These are phyloP conservation scores for Stygiomarasmius scandens DNA, from an alignment of 1,284 basidiomycete genomes.

Conservation along the genomic window DNA sequence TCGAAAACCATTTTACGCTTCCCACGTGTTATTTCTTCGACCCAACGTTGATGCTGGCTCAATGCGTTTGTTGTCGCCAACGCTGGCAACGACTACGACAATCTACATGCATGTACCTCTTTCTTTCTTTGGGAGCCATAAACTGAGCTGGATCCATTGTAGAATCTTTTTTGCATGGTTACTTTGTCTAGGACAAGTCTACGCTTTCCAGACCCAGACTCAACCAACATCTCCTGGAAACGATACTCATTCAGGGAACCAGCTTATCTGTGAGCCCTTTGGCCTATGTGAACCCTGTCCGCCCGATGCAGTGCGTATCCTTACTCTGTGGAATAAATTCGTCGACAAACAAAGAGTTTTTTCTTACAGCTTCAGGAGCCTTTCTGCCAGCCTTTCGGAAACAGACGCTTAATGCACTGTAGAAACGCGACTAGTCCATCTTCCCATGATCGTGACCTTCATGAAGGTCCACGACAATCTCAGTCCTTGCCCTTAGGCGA, in stretches of 20 bases:
- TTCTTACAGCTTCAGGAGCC: constrained; percentile 71
- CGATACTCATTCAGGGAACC: constrained; percentile 22
- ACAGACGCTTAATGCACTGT: constrained; percentile 85
- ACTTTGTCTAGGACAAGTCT: neutral
- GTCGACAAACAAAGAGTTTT: constrained; percentile 6
- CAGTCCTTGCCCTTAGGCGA: constrained; percentile 49
- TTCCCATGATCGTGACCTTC: constrained; percentile 10
- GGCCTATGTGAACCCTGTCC: constrained; percentile 87
- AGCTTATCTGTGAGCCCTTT: constrained; percentile 70
- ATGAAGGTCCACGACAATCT: neutral
- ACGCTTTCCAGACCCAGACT: neutral
- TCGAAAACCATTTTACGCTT: too few relatives aligned
- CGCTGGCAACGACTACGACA: constrained; percentile 29
- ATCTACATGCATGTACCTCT: constrained; percentile 34
- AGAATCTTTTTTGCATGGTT: neutral
- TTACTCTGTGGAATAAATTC: constrained; percentile 2
- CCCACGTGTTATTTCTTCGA: constrained; percentile 5
- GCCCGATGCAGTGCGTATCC: constrained; percentile 65
- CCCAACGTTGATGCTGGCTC: constrained; percentile 5
- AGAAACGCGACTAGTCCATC: constrained; percentile 41
- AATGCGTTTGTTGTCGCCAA: constrained; percentile 24
- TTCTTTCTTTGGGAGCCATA: neutral
- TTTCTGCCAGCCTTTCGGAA: constrained; percentile 90
- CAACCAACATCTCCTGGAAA: constrained; percentile 9
- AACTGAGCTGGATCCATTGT: neutral